phyloP scores from a whole-genome alignment of 768 basidiomycete genomes.

The Imleria badia region DNA sequence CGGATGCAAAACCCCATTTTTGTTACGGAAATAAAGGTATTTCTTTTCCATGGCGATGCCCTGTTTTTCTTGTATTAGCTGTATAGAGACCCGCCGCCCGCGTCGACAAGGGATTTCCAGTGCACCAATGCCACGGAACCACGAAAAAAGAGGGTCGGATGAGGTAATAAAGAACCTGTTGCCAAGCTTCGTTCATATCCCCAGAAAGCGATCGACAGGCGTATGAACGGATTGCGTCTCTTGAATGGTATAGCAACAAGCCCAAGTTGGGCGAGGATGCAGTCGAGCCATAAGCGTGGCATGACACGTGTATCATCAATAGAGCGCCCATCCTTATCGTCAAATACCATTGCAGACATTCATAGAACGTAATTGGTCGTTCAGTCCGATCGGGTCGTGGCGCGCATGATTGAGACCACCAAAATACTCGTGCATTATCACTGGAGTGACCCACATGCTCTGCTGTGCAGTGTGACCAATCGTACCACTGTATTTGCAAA shows the following conservation, averaged over 20 bases:
- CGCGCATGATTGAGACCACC: not conserved
- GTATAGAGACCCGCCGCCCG: conserved; percentile 6
- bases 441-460: not conserved
- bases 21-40: not conserved
- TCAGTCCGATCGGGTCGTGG: not conserved
- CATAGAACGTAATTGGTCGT: conserved; percentile 1
- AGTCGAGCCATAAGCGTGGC: conserved; percentile 12
- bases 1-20: not conserved
- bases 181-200: conserved; percentile 18
- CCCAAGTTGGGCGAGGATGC: conserved; percentile 1
- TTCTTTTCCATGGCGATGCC: not conserved
- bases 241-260: conserved; percentile 1
- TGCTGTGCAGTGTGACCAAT: not conserved
- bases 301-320: conserved; percentile 18
- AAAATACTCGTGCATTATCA: not conserved
- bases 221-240: conserved; percentile 4
- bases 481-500: conserved; percentile 13
- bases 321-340: conserved; percentile 24
- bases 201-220: conserved; percentile 21
- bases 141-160: conserved; percentile 27
- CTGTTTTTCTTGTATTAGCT: not conserved
- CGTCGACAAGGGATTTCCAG: conserved; percentile 15
- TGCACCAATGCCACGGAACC: conserved; percentile 29
- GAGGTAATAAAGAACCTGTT: conserved; percentile 32
- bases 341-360: conserved; percentile 20